Evolutionary conservation across 257 asterid species (phyloP).

Genomic region (Schizonepeta tenuifolia): DNA sequence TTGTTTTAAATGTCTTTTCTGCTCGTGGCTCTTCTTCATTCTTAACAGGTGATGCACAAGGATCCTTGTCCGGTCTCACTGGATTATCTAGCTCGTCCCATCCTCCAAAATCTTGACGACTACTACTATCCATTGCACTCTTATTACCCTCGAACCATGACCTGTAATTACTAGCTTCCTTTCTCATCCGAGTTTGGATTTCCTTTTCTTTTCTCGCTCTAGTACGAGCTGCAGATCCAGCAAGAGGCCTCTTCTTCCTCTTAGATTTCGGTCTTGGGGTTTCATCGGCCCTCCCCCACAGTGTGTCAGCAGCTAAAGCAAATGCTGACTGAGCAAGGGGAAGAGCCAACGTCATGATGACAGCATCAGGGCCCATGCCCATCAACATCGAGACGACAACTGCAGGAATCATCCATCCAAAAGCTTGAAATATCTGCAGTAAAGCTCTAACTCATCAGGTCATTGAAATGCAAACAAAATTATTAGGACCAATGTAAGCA

Average conservation of each 20-base stretch:
- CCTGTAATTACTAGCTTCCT: conserved; percentile 43
- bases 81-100: conserved; percentile 88
- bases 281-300: conserved; percentile 56
- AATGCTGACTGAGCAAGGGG: conserved; percentile 84
- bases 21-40: conserved; percentile 29
- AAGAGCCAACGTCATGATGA: conserved; percentile 73
- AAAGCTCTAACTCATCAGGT: conserved; percentile 24
- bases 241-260: conserved; percentile 46
- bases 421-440: conserved; percentile 63
- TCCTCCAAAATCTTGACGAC: conserved; percentile 59
- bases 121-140: conserved; percentile 29
- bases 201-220: conserved; percentile 46
- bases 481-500: neutral
- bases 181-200: conserved; percentile 37
- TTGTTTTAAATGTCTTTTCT: conserved; percentile 42
- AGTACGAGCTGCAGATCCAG: conserved; percentile 37
- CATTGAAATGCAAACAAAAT: conserved; percentile 6
- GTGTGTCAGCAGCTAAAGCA: conserved; percentile 51
- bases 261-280: conserved; percentile 43
- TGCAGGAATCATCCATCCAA: conserved; percentile 94
- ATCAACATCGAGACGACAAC: conserved; percentile 54
- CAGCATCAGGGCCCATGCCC: conserved; percentile 60
- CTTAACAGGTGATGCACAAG: conserved; percentile 22
- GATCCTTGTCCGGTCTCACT: conserved; percentile 38
- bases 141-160: conserved; percentile 56